Percentiles rank a stretch among this genome's conserved stretches.
phyloP scores from a whole-genome alignment of 306 rosid genomes.

The Dalbergia cultrata region DNA sequence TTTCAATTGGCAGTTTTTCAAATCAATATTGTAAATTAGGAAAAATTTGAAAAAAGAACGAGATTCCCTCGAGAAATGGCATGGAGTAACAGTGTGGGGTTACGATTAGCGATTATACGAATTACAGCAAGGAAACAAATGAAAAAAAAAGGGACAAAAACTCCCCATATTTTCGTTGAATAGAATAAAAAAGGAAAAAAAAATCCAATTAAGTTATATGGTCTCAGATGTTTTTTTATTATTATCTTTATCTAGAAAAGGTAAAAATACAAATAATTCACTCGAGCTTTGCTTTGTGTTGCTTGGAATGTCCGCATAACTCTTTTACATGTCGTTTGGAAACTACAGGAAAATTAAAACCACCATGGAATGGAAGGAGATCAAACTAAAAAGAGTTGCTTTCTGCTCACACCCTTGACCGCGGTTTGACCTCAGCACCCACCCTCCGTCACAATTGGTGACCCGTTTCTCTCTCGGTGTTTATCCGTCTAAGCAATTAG shows the following conservation, averaged over 20 bases:
- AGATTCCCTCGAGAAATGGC: slow-evolving; percentile 8
- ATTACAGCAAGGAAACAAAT: slow-evolving; percentile 4
- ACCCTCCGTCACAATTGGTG: neutral
- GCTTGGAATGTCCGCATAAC: slow-evolving; percentile 13
- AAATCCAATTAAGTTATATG: neutral
- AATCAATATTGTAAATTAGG: slow-evolving; percentile 34
- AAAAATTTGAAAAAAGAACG: neutral
- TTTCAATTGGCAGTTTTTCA: neutral
- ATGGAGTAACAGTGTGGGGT: slow-evolving; percentile 6
- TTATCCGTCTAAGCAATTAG: neutral
- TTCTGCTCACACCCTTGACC: neutral
- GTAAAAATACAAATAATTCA: neutral
- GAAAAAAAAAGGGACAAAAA: slow-evolving; percentile 13
- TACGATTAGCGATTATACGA: neutral
- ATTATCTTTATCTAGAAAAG: slow-evolving; percentile 7
- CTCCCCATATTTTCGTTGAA: neutral
- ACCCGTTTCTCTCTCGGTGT: neutral
- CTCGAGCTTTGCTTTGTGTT: neutral
- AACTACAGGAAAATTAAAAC: neutral
- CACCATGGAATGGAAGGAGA: neutral
- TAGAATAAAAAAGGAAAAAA: neutral
- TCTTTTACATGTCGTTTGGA: slow-evolving; percentile 1
- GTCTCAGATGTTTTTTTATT: neutral
- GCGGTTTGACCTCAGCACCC: slow-evolving; percentile 16
- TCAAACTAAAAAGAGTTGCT: neutral